phyloP scores from a whole-genome alignment of 805 yeast genomes.

The Ogataea allantospora region DNA sequence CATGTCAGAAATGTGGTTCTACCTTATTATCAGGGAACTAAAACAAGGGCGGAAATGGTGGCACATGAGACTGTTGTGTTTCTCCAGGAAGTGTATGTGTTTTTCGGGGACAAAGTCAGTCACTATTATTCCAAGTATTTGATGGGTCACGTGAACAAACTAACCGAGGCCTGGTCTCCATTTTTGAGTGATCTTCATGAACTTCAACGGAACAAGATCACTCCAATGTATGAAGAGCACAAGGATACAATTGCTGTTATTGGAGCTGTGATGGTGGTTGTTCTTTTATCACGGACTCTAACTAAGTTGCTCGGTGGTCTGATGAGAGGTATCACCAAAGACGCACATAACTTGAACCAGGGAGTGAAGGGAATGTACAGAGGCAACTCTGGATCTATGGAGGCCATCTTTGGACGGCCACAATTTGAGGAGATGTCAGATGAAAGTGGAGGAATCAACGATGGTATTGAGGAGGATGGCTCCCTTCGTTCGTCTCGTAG shows the following conservation, averaged over 20 bases:
- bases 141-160: slow-evolving; percentile 10
- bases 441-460: slow-evolving; percentile 27
- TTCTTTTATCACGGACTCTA: slow-evolving; percentile 13
- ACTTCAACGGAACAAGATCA: slow-evolving; percentile 11
- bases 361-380: slow-evolving; percentile 29
- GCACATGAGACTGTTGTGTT: background rate
- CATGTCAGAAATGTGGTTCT: background rate
- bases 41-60: no score
- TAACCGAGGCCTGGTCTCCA: slow-evolving; percentile 17
- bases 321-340: slow-evolving; percentile 22
- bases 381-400: slow-evolving; percentile 14
- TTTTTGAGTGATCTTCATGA: slow-evolving; percentile 17
- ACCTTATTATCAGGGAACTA: background rate
- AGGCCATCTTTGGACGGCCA: slow-evolving; percentile 17
- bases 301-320: slow-evolving; percentile 14
- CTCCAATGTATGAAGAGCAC: slow-evolving; percentile 16
- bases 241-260: slow-evolving; percentile 18
- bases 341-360: slow-evolving; percentile 25
- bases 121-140: slow-evolving; percentile 16
- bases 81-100: slow-evolving; percentile 1
- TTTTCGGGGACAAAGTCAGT: slow-evolving; percentile 2
- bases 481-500: slow-evolving; percentile 6
- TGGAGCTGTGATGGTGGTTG: slow-evolving; percentile 13
- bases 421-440: slow-evolving; percentile 22
- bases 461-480: slow-evolving; percentile 20